Percentiles rank a stretch among this genome's conserved stretches.
Evolutionary conservation across 148 eudicot species (phyloP).

Genomic region (Hydrangea macrophylla): DNA sequence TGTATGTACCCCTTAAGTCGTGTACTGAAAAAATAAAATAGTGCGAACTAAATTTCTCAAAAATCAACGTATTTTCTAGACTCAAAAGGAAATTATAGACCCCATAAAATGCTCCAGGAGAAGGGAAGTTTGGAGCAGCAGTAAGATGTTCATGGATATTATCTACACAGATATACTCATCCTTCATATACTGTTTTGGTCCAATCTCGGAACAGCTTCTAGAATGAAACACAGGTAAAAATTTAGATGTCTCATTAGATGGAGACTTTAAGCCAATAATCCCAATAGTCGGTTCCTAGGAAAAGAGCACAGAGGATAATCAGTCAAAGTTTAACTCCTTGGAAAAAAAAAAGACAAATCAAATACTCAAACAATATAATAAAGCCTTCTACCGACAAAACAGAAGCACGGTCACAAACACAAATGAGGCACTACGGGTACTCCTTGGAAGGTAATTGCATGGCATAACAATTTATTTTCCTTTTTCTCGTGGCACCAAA

Average conservation of each 20-base stretch:
- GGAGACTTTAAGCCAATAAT: constrained; percentile 27
- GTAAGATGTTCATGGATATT: constrained; percentile 43
- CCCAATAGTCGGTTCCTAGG: constrained; percentile 31
- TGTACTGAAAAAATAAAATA: background rate
- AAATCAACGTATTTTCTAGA: background rate
- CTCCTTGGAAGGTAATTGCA: background rate
- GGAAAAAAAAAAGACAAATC: background rate
- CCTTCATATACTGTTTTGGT: constrained; percentile 64
- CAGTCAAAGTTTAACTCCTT: constrained; percentile 3
- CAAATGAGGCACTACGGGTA: background rate
- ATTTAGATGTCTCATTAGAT: constrained; percentile 31
- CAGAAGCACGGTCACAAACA: background rate
- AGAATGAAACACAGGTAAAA: constrained; percentile 47
- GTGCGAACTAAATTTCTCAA: background rate
- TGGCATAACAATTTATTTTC: background rate
- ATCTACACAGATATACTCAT: constrained; percentile 60
- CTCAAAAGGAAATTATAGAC: constrained; percentile 33
- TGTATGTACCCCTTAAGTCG: background rate
- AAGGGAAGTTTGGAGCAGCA: constrained; percentile 28
- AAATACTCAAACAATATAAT: background rate
- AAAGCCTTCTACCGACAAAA: background rate
- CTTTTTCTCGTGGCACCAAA: background rate
- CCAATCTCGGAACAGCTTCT: constrained; percentile 72
- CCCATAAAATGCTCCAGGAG: constrained; percentile 71
- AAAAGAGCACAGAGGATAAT: background rate